Evolutionary conservation across 1,139 yeast genomes (phyloP).

Genomic region (Wickerhamomyces sp.): DNA sequence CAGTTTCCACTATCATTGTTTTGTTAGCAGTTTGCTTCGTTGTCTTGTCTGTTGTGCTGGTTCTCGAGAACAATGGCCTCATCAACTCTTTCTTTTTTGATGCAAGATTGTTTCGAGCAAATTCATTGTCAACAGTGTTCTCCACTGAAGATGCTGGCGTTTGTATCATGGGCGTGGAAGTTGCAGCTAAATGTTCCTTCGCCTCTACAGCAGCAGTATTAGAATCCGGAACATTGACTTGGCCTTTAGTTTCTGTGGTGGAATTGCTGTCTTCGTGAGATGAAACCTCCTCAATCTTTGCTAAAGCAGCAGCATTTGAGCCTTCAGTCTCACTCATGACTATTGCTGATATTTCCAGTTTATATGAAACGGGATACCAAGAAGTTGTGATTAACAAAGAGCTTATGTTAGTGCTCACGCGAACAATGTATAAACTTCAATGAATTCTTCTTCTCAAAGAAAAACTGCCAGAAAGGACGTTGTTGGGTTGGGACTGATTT

Average conservation of each 20-base stretch:
- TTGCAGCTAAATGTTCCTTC: neutral
- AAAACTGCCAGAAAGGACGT: no score
- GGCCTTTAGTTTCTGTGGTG: neutral
- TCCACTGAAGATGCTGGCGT: neutral
- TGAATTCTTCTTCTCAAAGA: no score
- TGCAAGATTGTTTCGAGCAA: neutral
- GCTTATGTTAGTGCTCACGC: no score
- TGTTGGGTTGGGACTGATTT: no score
- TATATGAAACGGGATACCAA: no score
- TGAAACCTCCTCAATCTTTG: neutral
- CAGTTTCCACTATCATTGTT: conserved; percentile 25
- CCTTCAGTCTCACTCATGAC: neutral
- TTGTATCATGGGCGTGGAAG: neutral
- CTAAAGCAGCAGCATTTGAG: neutral
- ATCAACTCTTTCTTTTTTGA: conserved; percentile 18
- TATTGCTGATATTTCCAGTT: no score
- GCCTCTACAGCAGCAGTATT: neutral
- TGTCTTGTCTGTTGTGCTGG: conserved; percentile 21
- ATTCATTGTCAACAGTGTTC: neutral
- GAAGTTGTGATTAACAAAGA: no score
- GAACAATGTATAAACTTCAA: no score
- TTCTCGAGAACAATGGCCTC: conserved; percentile 21
- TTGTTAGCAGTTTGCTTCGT: conserved; percentile 13
- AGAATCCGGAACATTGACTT: neutral
- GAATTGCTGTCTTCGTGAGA: neutral